A percentile compares a stretch with the other conserved stretches of the same genome.
phyloP scores from a whole-genome alignment of 352 stramenopile genomes.

The Globisporangium spiculum region DNA sequence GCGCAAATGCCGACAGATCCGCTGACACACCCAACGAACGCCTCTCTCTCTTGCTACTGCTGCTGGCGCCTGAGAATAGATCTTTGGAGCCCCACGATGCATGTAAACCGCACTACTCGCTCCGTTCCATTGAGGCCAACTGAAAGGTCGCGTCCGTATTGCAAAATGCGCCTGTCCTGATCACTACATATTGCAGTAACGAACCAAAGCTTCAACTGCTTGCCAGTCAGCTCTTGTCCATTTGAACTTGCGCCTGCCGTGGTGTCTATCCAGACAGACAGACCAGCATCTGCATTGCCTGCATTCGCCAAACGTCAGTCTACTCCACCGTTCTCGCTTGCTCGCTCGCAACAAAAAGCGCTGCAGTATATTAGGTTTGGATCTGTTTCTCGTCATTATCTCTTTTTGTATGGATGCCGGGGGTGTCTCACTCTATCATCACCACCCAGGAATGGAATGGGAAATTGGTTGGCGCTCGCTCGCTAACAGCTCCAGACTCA shows the following conservation, averaged over 20 bases:
- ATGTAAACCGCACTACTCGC: not conserved
- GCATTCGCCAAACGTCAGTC: not conserved
- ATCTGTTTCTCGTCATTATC: not conserved
- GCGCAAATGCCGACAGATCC: not conserved
- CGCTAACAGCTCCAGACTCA: not conserved
- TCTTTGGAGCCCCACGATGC: not conserved
- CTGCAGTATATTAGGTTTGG: not conserved
- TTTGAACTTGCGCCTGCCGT: not conserved
- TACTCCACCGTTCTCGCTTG: not conserved
- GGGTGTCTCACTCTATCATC: conserved; percentile 6
- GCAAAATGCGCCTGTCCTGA: not conserved
- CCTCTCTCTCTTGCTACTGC: not conserved
- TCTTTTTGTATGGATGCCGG: not conserved
- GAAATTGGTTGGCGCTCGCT: not conserved
- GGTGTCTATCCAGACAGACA: not conserved
- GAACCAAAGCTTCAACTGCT: not conserved
- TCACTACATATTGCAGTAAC: not conserved
- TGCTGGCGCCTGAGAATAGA: conserved; percentile 3
- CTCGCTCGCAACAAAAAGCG: not conserved
- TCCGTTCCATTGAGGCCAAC: too few relatives aligned
- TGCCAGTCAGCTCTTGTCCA: not conserved
- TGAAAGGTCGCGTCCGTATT: conserved; percentile 1
- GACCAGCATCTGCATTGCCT: not conserved
- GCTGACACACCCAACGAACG: not conserved
- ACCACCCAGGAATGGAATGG: not conserved